A percentile compares a stretch with the other conserved stretches of the same genome.
phyloP scores from a whole-genome alignment of 2,329 filamentous ascomycete genomes.

The Xylariaceae sp. region DNA sequence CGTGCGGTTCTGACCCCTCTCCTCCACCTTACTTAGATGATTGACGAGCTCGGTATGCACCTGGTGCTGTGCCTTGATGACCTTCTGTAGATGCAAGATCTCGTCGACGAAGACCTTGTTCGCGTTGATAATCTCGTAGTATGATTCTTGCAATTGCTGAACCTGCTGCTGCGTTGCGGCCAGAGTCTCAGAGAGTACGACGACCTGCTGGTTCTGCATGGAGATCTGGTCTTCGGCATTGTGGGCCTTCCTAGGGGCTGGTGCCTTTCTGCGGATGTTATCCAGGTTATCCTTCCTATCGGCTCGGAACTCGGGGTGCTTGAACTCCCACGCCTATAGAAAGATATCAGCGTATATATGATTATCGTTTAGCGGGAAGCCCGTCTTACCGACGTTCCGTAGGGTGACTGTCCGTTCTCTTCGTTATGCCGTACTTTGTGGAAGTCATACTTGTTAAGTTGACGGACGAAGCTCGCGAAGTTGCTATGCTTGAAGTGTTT shows the following conservation, averaged over 20 bases:
- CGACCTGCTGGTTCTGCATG: conserved; percentile 77
- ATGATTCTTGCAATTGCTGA: conserved; percentile 78
- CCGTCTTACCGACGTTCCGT: conserved; percentile 67
- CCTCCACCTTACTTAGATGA: conserved; percentile 47
- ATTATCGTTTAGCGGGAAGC: conserved; percentile 11
- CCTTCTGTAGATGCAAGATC: conserved; percentile 55
- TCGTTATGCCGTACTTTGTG: conserved; percentile 90
- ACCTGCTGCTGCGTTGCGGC: conserved; percentile 90
- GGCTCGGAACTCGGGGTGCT: conserved; percentile 90
- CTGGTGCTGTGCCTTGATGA: conserved; percentile 54
- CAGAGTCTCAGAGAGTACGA: conserved; percentile 80
- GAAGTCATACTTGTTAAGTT: conserved; percentile 77
- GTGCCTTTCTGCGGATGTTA: conserved; percentile 92
- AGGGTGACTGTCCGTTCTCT: conserved; percentile 74
- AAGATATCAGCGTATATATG: conserved; percentile 28
- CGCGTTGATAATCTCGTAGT: conserved; percentile 66
- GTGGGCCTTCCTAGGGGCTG: conserved; percentile 74
- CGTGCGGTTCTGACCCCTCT: conserved; percentile 39
- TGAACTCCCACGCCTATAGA: conserved; percentile 83
- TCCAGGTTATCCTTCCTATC: conserved; percentile 96
- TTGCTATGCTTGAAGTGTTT: conserved; percentile 85
- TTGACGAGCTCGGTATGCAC: conserved; percentile 54
- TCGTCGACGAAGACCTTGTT: conserved; percentile 60
- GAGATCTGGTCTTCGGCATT: conserved; percentile 62
- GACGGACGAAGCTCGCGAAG: conserved; percentile 72